These are phyloP conservation scores for Scutellaria minor DNA, from an alignment of 257 asterid species.

Conservation along the genomic window DNA sequence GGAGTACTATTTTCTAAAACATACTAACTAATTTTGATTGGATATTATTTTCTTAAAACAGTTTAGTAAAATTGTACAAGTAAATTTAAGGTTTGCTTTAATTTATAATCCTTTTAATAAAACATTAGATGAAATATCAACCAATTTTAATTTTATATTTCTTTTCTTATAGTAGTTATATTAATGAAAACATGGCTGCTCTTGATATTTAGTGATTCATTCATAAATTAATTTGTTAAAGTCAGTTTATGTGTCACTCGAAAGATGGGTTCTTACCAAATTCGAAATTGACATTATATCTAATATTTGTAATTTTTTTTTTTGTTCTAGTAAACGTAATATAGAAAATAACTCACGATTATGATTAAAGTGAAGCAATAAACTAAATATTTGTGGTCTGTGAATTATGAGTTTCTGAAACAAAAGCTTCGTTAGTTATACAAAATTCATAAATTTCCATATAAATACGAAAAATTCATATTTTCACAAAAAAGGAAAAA, in stretches of 20 bases:
- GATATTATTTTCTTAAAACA: too few species aligned
- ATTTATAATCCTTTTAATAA: too few species aligned
- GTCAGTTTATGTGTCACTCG: conserved; percentile 5
- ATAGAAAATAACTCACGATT: conserved; percentile 24
- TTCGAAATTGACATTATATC: conserved; percentile 34
- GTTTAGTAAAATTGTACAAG: too few species aligned
- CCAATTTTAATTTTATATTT: too few species aligned
- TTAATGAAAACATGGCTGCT: too few species aligned
- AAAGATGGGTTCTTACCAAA: conserved; percentile 33
- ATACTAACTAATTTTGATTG: too few species aligned
- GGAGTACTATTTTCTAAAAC: too few species aligned
- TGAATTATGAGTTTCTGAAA: not conserved
- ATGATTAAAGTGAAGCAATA: not conserved
- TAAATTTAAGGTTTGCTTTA: too few species aligned
- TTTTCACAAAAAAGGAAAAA: not conserved
- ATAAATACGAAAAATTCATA: not conserved
- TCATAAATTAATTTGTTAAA: conserved; percentile 13
- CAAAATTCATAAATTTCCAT: not conserved
- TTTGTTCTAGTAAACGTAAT: not conserved
- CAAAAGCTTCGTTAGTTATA: not conserved
- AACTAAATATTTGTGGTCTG: not conserved
- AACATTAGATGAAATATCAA: too few species aligned
- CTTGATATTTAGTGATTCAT: too few species aligned
- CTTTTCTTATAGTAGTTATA: too few species aligned
- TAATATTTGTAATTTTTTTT: not conserved